Evolutionary conservation across 345 rosid genomes (phyloP).

Genomic region (Chamaenerion angustifolium): DNA sequence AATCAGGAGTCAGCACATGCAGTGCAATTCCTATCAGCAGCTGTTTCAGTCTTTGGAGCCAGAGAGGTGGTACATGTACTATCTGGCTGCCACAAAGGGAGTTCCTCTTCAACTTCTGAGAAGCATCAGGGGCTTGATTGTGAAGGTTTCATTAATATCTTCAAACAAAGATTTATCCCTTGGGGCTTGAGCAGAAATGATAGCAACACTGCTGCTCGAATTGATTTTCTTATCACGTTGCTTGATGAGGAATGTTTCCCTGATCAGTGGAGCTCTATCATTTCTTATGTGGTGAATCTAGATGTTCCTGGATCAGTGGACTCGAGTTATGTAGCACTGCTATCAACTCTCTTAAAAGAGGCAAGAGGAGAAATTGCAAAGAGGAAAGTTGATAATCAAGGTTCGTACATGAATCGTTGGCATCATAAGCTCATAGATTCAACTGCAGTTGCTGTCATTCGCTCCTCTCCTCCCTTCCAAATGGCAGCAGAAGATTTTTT

Average conservation of each 20-base stretch:
- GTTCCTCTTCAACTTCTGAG: slow-evolving; percentile 16
- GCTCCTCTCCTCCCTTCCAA: slow-evolving; percentile 26
- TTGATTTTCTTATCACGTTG: slow-evolving; percentile 64
- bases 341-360: slow-evolving; percentile 60
- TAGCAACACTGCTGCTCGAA: slow-evolving; percentile 34
- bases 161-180: slow-evolving; percentile 62
- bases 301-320: slow-evolving; percentile 17
- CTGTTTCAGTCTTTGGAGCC: slow-evolving; percentile 76
- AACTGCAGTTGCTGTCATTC: slow-evolving; percentile 39
- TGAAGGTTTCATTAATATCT: slow-evolving; percentile 36
- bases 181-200: slow-evolving; percentile 58
- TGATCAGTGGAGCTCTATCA: slow-evolving; percentile 58
- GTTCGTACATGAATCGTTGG: slow-evolving; percentile 50
- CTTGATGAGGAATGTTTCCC: slow-evolving; percentile 64
- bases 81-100: slow-evolving; percentile 13
- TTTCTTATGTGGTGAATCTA: slow-evolving; percentile 38
- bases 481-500: slow-evolving; percentile 41
- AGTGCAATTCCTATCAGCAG: slow-evolving; percentile 51
- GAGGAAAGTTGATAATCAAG: slow-evolving; percentile 23
- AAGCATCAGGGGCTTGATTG: slow-evolving; percentile 24
- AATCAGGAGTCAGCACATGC: slow-evolving; percentile 60
- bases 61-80: slow-evolving; percentile 35
- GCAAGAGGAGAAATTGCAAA: slow-evolving; percentile 39
- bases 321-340: slow-evolving; percentile 21
- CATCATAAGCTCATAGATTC: slow-evolving; percentile 72